These are phyloP conservation scores for Meira miltonrushii DNA, from an alignment of 1,284 basidiomycete species.

Conservation along the genomic window DNA sequence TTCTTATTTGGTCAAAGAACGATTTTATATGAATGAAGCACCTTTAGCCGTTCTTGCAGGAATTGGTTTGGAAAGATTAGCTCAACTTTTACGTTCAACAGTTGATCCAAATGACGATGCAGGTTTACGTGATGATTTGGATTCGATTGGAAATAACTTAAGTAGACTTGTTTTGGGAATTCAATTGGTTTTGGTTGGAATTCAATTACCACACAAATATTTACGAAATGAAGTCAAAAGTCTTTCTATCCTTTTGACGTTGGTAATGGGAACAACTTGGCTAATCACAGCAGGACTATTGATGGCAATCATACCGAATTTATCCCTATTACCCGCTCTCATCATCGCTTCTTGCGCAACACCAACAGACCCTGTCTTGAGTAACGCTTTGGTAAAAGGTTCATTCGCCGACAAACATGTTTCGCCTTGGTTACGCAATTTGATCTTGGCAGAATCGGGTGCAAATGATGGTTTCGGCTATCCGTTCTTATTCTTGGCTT, in stretches of 20 bases:
- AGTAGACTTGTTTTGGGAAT: slow-evolving; percentile 39
- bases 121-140: slow-evolving; percentile 10
- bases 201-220: slow-evolving; percentile 42
- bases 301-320: slow-evolving; percentile 24
- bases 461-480: slow-evolving; percentile 41
- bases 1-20: slow-evolving; percentile 40
- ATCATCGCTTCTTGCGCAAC: slow-evolving; percentile 32
- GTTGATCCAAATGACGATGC: no score
- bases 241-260: slow-evolving; percentile 26
- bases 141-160: slow-evolving; percentile 29
- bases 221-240: slow-evolving; percentile 27
- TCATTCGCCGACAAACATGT: slow-evolving; percentile 45
- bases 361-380: slow-evolving; percentile 38
- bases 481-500: slow-evolving; percentile 39
- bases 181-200: slow-evolving; percentile 33
- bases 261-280: slow-evolving; percentile 43
- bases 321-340: slow-evolving; percentile 33
- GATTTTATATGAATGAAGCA: slow-evolving; percentile 38
- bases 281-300: slow-evolving; percentile 31
- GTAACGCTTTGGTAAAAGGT: slow-evolving; percentile 42
- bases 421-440: slow-evolving; percentile 34
- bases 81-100: background rate
- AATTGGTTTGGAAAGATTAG: slow-evolving; percentile 34
- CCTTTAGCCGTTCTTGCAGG: slow-evolving; percentile 38
- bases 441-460: slow-evolving; percentile 45